Base-by-base conservation (phyloP, 208 protist species). In the Leishmania braziliensis region DNA sequence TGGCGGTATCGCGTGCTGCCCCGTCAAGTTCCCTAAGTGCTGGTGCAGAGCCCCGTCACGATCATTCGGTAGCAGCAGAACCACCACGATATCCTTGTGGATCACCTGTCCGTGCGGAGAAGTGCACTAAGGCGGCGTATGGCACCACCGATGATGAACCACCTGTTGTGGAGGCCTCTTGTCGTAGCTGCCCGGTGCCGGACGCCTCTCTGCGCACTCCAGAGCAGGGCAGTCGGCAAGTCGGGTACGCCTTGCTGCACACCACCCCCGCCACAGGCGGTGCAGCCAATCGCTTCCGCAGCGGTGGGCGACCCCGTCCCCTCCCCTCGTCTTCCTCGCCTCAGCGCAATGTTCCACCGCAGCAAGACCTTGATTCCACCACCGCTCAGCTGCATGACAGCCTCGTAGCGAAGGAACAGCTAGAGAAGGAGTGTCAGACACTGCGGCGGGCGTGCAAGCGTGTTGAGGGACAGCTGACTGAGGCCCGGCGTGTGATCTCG, bases 401-500 rank as follows among this genome's bases (percentile, higher is more conserved):
- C 77, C 76, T 93, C 43, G 86, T 95, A 0, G 79, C 80, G 39
- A 65, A 90, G 46, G 94, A 93, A 77, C 90, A 96, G 72, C 76
- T 95, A 23, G 51, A 85, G 56, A 88, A 80, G 50, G 94, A 97
- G 69, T 93, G 93, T 73, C 86, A 88, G 46, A 73, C 84, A 70
- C 90, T 96, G 56, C 88, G 88, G 4, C 80, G 50, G 16, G 69
- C 75, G 43, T 73, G 90, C 18, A 86, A 90, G 62, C 79, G 75
- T 29, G 50, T 83, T 29, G 89, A 88, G 46, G 88, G 70, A 23
- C 89, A 96, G 75, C 81, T 97, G 72, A 65, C 78, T 23, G 91
- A 97, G 26, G 75, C 86, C 16, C 86, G 91, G 3, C 87, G 91
- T 26, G 89, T 96, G 46, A 84, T 97, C 2, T 93, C 92, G 1